phyloP scores from a whole-genome alignment of 495 filamentous ascomycete species.

The Tetracladium setigerum region DNA sequence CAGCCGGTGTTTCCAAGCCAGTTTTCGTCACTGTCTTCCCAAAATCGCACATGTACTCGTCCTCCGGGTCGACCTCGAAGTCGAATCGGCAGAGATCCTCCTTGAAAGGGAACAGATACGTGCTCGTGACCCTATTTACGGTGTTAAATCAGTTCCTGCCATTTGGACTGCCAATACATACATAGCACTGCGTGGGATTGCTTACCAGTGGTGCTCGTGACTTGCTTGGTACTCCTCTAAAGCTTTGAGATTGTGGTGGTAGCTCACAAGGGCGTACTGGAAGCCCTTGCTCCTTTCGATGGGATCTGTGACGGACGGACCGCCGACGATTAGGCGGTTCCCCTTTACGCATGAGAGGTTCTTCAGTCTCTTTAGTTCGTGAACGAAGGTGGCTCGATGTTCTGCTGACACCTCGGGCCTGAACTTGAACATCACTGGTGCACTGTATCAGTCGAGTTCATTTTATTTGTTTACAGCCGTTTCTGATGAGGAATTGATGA shows the following conservation, averaged over 20 bases:
- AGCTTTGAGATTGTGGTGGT: constrained; percentile 32
- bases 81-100: constrained; percentile 43
- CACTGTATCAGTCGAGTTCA: neutral
- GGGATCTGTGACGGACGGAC: constrained; percentile 37
- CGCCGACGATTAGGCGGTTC: constrained; percentile 35
- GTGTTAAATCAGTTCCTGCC: too few species aligned
- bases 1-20: too few species aligned
- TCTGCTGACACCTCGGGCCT: constrained; percentile 24
- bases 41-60: constrained; percentile 30
- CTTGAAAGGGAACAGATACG: constrained; percentile 38
- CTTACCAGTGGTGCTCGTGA: constrained; percentile 37
- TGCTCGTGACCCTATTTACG: constrained; percentile 37
- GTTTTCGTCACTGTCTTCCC: too few species aligned
- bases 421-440: constrained; percentile 42
- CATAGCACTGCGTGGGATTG: too few species aligned
- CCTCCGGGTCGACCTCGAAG: constrained; percentile 36
- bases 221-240: constrained; percentile 40
- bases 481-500: neutral
- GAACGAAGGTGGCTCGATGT: constrained; percentile 32
- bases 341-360: constrained; percentile 31
- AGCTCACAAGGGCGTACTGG: constrained; percentile 37
- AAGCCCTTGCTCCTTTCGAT: constrained; percentile 39
- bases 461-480: too few species aligned
- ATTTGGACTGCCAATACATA: too few species aligned
- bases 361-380: constrained; percentile 34